These are phyloP conservation scores for Phytophthora pisi DNA, from an alignment of 352 stramenopile genomes.

Conservation along the genomic window DNA sequence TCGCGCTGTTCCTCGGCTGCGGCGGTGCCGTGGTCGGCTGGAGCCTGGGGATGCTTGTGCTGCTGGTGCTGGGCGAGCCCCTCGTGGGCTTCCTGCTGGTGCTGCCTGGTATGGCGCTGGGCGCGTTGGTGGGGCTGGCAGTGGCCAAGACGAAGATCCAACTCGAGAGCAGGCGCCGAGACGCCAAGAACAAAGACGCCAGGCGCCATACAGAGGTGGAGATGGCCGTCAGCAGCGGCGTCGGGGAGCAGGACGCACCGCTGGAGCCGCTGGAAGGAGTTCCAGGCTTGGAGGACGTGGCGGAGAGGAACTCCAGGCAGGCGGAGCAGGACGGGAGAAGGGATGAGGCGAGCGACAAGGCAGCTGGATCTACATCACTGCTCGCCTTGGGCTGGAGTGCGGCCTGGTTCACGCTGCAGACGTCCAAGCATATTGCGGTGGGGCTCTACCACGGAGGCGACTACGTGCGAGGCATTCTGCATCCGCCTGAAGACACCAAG, in stretches of 20 bases:
- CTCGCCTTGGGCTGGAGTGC: conserved; percentile 41
- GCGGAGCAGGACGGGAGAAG: conserved; percentile 6
- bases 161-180: conserved; percentile 51
- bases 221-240: conserved; percentile 47
- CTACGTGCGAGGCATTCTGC: conserved; percentile 46
- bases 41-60: conserved; percentile 49
- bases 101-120: conserved; percentile 63
- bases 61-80: conserved; percentile 57
- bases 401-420: conserved; percentile 52
- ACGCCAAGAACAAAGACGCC: conserved; percentile 40
- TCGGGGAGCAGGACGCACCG: conserved; percentile 31
- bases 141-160: conserved; percentile 70
- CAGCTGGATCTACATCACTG: conserved; percentile 24
- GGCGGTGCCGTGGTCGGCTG: conserved; percentile 62
- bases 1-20: conserved; percentile 60
- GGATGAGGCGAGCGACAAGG: conserved; percentile 8
- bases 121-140: conserved; percentile 48
- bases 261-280: conserved; percentile 47
- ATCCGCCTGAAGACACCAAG: conserved; percentile 14
- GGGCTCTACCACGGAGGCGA: conserved; percentile 51
- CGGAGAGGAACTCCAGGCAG: conserved; percentile 14
- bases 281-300: conserved; percentile 33
- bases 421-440: conserved; percentile 49
- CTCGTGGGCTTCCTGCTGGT: conserved; percentile 72
- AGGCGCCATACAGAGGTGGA: conserved; percentile 63